phyloP scores from a whole-genome alignment of 2,329 filamentous ascomycete genomes.

The Xylariaceae sp. region DNA sequence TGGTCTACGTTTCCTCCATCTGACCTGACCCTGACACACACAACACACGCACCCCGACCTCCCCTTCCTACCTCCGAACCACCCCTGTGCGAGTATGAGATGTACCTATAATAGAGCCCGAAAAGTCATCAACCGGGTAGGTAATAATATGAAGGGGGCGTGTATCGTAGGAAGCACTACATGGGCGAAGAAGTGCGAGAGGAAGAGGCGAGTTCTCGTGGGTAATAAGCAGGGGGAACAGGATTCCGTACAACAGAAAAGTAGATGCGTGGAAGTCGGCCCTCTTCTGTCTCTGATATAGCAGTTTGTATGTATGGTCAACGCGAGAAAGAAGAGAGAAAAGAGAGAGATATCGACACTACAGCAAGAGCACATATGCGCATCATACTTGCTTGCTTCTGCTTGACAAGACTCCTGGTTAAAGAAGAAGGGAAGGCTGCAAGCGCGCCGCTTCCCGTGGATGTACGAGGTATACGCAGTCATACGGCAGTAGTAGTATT shows the following conservation, averaged over 20 bases:
- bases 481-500: too few species aligned
- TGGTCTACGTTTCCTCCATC: constrained; percentile 1
- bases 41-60: too few species aligned
- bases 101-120: not conserved
- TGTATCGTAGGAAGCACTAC: not conserved
- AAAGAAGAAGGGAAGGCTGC: constrained; percentile 23
- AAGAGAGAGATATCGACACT: not conserved
- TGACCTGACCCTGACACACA: not conserved
- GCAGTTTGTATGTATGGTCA: not conserved
- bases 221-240: not conserved
- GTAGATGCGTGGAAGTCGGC: too few species aligned
- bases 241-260: too few species aligned
- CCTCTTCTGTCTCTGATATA: too few species aligned
- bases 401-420: constrained; percentile 17
- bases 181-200: not conserved
- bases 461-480: constrained; percentile 1
- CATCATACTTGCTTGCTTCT: constrained; percentile 39
- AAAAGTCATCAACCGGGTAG: not conserved
- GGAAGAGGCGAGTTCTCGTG: not conserved
- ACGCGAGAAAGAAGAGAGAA: not conserved
- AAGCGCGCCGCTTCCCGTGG: constrained; percentile 21
- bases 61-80: not conserved
- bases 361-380: constrained; percentile 33
- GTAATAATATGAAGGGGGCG: not conserved
- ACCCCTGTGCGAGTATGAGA: not conserved